phyloP scores from a whole-genome alignment of 139 green algal genomes.

The Chlamydomonas schloesseri region DNA sequence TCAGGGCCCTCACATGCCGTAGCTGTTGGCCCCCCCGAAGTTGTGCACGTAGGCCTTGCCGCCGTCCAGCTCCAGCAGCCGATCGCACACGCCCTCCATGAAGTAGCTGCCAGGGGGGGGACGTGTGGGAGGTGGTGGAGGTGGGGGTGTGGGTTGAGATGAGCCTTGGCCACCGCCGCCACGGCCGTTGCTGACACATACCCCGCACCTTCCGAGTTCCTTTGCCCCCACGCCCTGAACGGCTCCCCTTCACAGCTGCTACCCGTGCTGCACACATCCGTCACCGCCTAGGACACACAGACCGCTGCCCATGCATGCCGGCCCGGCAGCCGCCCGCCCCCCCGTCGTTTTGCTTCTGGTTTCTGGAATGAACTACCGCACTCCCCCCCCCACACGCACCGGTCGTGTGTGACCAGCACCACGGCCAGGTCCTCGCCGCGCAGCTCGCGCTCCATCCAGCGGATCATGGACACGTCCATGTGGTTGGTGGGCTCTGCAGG shows the following conservation, averaged over 20 bases:
- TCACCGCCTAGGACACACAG: too few species aligned
- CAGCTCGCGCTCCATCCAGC: constrained; percentile 81
- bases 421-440: constrained; percentile 68
- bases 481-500: constrained; percentile 39
- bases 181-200: too few species aligned
- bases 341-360: too few species aligned
- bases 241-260: too few species aligned
- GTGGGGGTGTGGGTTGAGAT: neutral
- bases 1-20: constrained; percentile 38
- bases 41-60: constrained; percentile 70
- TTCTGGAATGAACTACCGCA: too few species aligned
- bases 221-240: neutral
- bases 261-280: too few species aligned
- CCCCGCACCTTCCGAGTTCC: neutral
- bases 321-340: too few species aligned
- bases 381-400: constrained; percentile 41
- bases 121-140: neutral
- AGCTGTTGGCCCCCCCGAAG: constrained; percentile 72
- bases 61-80: constrained; percentile 83
- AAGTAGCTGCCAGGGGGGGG: constrained; percentile 55
- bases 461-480: constrained; percentile 53
- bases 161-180: too few species aligned
- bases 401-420: constrained; percentile 87
- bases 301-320: too few species aligned
- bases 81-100: constrained; percentile 79